Conservation (phyloP, 495 filamentous ascomycete species). For the Peziza echinospora region DNA sequence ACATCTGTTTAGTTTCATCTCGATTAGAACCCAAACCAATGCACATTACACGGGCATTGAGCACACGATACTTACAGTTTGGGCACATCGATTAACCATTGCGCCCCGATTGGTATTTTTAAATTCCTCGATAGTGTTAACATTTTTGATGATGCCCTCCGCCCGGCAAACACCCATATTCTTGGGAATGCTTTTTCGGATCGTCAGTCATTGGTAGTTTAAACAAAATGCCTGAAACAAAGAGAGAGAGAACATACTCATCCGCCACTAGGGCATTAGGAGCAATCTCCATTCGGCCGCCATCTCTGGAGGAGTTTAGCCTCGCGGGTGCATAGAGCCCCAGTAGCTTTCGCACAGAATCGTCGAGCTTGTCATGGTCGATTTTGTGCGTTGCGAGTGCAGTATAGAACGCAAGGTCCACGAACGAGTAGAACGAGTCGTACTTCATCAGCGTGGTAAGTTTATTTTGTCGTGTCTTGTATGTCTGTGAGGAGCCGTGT, state of each 20-base stretch:
- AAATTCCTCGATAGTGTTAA: slow-evolving; percentile 92
- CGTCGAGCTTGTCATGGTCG: slow-evolving; percentile 87
- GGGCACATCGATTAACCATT: slow-evolving; percentile 50
- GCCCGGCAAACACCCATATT: slow-evolving; percentile 45
- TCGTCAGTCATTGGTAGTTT: too few species aligned
- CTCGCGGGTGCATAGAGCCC: slow-evolving; percentile 66
- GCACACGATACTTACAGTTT: slow-evolving; percentile 58
- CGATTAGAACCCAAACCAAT: background rate
- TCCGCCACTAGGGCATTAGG: slow-evolving; percentile 63
- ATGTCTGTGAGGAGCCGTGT: too few species aligned
- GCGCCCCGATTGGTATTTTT: slow-evolving; percentile 47
- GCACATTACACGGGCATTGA: background rate
- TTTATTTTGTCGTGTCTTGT: too few species aligned
- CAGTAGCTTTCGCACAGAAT: slow-evolving; percentile 66
- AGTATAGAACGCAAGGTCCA: slow-evolving; percentile 86
- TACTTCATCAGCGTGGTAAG: slow-evolving; percentile 44
- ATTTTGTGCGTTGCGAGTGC: slow-evolving; percentile 76
- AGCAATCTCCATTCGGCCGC: slow-evolving; percentile 69
- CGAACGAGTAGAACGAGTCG: slow-evolving; percentile 74
- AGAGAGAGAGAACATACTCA: slow-evolving; percentile 40
- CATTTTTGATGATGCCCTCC: slow-evolving; percentile 85
- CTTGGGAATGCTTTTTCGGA: background rate
- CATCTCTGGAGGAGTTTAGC: slow-evolving; percentile 39
- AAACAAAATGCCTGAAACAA: too few species aligned
- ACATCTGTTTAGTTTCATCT: slow-evolving; percentile 42